Evolutionary conservation across 2,329 filamentous ascomycete species (phyloP), one percentile per base, ranked within the genome.

Genomic region (Ophidiomyces ophidiicola): DNA sequence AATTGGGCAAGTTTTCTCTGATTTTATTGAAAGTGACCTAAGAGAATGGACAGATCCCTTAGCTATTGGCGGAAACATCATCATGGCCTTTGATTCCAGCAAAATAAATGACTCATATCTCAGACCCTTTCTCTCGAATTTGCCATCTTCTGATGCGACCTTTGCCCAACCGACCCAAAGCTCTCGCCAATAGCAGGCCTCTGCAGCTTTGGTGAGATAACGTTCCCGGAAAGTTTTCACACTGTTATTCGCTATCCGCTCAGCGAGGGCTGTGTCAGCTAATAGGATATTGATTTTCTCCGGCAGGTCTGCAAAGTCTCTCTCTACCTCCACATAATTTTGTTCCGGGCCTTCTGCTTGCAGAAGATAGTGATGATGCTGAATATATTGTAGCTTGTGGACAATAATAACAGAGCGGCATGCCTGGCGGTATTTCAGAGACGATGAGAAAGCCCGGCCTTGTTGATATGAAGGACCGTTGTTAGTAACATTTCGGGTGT

Each of bases 261-360:
- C 50, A 1, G 67, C 66, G 6, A 55, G 50, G 2, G 55, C 48
- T 3, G 56, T 56, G 41, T 69, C 47, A 5, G 44, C 44, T 17
- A 64, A 48, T 4, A 69, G 49, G 3, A 54, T 52, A 3, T 63
- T 43, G 39, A 66, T 58, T 26, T 56, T 61, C 5, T 53, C 47
- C 2, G 53, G 45, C 43, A 74, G 62, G 46, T 79, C 73, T 46
- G 70, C 70, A 53, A 76, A 79, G 51, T 71, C 64, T 10, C 60
- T 55, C 38, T 63, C 54, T 3, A 70, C 66, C 42, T 64, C 57
- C 21, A 70, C 59, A 31, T 59, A 67, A 48, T 70, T 70, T 47
- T 69, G 66, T 6, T 63, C 47, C 2, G 64, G 59, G 0, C 67
- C 68, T 7, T 51, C 51, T 10, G 60, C 45, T 5, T 59, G 51